phyloP scores from a whole-genome alignment of 768 basidiomycete species.

The Tricholoma sp. region DNA sequence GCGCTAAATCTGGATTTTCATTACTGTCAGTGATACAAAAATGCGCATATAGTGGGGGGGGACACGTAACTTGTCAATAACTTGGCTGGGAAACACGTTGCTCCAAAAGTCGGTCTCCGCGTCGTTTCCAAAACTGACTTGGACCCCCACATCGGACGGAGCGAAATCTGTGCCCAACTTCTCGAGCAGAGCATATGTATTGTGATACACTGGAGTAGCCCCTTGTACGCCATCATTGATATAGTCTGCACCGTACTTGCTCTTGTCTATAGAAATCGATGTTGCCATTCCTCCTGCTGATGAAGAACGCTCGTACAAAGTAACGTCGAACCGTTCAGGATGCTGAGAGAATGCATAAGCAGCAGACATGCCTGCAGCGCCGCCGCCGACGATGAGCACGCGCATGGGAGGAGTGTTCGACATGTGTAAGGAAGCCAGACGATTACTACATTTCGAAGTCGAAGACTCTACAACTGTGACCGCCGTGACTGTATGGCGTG shows the following conservation, averaged over 20 bases:
- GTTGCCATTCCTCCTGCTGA: slow-evolving; percentile 26
- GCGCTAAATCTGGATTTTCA: slow-evolving; percentile 14
- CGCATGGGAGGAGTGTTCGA: slow-evolving; percentile 2
- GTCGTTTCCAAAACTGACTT: slow-evolving; percentile 27
- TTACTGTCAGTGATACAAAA: not conserved
- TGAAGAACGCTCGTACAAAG: slow-evolving; percentile 24
- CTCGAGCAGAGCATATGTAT: slow-evolving; percentile 28
- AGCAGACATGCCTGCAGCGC: slow-evolving; percentile 27
- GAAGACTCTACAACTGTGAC: too few relatives aligned
- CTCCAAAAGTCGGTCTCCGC: slow-evolving; percentile 25
- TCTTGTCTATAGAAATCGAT: slow-evolving; percentile 19
- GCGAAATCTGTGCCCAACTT: slow-evolving; percentile 18
- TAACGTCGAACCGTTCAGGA: slow-evolving; percentile 22
- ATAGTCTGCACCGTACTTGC: slow-evolving; percentile 23
- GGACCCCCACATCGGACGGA: slow-evolving; percentile 24
- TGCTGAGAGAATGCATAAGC: slow-evolving; percentile 27
- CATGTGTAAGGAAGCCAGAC: too few relatives aligned
- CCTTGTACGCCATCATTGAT: slow-evolving; percentile 31
- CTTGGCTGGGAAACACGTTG: slow-evolving; percentile 26
- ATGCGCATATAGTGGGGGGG: not conserved
- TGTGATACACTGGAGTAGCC: slow-evolving; percentile 25
- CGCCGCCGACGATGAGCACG: slow-evolving; percentile 25
- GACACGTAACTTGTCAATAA: slow-evolving; percentile 20
- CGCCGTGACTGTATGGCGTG: too few relatives aligned
- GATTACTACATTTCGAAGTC: too few relatives aligned